A percentile compares a stretch with the other conserved stretches of the same genome.
Evolutionary conservation across 768 basidiomycete species (phyloP).

Genomic region (Chlorophyllum brunneum): DNA sequence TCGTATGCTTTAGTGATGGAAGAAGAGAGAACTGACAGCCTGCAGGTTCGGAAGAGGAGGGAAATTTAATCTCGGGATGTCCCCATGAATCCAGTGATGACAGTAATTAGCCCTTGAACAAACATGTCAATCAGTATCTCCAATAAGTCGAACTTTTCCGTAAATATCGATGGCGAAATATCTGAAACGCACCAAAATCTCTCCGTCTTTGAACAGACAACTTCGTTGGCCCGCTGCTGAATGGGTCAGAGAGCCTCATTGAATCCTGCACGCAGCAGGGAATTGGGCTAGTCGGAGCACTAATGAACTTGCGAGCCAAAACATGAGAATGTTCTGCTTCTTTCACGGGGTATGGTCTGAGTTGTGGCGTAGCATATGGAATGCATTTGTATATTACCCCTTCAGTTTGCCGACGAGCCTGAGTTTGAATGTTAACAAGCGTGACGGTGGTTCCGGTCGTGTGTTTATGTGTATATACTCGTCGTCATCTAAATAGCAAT

Average conservation of each 20-base stretch:
- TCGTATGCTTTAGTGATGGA: conserved; percentile 6
- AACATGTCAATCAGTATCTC: background rate
- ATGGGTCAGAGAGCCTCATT: conserved; percentile 11
- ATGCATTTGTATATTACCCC: background rate
- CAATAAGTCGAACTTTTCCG: background rate
- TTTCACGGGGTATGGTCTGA: background rate
- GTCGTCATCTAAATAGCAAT: background rate
- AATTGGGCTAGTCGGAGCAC: background rate
- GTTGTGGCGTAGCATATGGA: conserved; percentile 2
- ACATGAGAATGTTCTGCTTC: conserved; percentile 8
- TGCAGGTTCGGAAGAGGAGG: background rate
- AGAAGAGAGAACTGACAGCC: background rate
- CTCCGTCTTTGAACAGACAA: background rate
- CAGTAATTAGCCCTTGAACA: background rate
- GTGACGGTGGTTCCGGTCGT: background rate
- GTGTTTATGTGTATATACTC: background rate
- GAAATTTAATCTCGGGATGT: conserved; percentile 5
- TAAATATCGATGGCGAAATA: background rate
- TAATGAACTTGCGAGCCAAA: conserved; percentile 3
- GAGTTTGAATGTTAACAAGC: background rate
- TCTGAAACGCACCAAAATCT: conserved; percentile 3
- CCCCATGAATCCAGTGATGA: conserved; percentile 6
- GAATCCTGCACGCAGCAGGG: conserved; percentile 6
- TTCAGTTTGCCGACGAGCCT: background rate
- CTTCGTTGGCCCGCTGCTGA: background rate